Percentiles rank a stretch among this genome's conserved stretches.
Evolutionary conservation across 225 moss, liverwort and hornwort genomes (phyloP).

Genomic region (Lunularia cruciata): DNA sequence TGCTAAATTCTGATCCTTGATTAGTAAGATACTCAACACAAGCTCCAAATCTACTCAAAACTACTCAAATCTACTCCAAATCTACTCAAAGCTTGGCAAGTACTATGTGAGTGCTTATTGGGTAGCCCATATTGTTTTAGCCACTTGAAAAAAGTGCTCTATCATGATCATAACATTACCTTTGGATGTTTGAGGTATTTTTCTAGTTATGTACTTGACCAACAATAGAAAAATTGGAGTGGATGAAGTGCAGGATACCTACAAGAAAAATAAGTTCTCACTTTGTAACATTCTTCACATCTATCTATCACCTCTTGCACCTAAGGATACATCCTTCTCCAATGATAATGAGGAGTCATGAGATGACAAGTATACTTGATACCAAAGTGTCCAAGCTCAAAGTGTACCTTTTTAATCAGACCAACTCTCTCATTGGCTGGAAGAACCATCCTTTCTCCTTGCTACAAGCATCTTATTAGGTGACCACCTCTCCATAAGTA

Average conservation of each 20-base stretch:
- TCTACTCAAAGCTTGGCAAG: slow-evolving; percentile 3
- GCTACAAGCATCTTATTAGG: background rate
- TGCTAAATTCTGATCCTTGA: background rate
- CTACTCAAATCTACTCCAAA: background rate
- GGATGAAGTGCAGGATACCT: slow-evolving; percentile 12
- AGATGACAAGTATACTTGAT: slow-evolving; percentile 15
- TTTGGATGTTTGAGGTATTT: background rate
- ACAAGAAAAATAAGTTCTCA: slow-evolving; percentile 12
- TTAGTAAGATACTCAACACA: slow-evolving; percentile 1
- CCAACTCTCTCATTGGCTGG: background rate
- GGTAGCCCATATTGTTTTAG: background rate
- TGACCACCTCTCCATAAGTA: background rate
- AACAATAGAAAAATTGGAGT: background rate
- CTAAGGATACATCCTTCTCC: slow-evolving; percentile 2
- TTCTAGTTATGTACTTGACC: slow-evolving; percentile 8
- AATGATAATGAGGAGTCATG: slow-evolving; percentile 7
- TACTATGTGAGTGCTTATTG: slow-evolving; percentile 5
- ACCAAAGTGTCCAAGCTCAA: slow-evolving; percentile 19
- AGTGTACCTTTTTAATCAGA: slow-evolving; percentile 16
- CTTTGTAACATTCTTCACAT: background rate
- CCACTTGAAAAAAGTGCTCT: slow-evolving; percentile 14
- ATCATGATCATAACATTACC: slow-evolving; percentile 10
- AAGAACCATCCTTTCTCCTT: slow-evolving; percentile 8
- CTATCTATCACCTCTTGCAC: background rate
- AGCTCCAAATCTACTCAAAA: slow-evolving; percentile 10